Conservation (phyloP, 805 yeast species). For the Saitoella complicata region DNA sequence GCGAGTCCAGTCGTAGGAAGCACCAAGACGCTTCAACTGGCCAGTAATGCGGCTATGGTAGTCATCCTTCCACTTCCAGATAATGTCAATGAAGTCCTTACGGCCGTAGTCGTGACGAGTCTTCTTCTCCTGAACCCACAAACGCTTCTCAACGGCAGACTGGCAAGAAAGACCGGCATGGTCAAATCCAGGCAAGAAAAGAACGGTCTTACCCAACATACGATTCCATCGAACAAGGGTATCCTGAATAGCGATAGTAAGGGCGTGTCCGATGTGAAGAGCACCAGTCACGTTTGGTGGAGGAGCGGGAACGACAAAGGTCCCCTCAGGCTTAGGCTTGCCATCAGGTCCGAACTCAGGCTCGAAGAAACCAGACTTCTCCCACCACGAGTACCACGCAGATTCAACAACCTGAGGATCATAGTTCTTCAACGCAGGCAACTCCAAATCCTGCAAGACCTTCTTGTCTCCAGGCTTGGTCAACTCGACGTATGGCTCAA, state of each 20-base stretch:
- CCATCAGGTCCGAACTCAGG: slow-evolving; percentile 74
- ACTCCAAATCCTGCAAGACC: slow-evolving; percentile 68
- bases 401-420: slow-evolving; percentile 86
- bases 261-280: slow-evolving; percentile 93
- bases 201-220: slow-evolving; percentile 90
- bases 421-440: slow-evolving; percentile 86
- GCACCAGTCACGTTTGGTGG: slow-evolving; percentile 99
- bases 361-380: slow-evolving; percentile 65
- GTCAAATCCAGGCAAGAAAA: slow-evolving; percentile 92
- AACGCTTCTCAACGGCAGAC: slow-evolving; percentile 90
- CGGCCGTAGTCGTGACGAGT: slow-evolving; percentile 94
- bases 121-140: slow-evolving; percentile 73
- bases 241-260: slow-evolving; percentile 90
- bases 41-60: slow-evolving; percentile 73
- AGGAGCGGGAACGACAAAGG: slow-evolving; percentile 89
- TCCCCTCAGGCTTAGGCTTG: slow-evolving; percentile 60
- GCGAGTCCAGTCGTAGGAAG: slow-evolving; percentile 90
- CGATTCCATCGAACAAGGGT: slow-evolving; percentile 83
- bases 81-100: slow-evolving; percentile 70
- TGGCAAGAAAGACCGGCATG: slow-evolving; percentile 99
- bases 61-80: slow-evolving; percentile 97
- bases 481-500: slow-evolving; percentile 70
- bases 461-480: slow-evolving; percentile 88
- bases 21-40: slow-evolving; percentile 79
- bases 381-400: slow-evolving; percentile 98